These are phyloP conservation scores for Omphalotus olearius DNA, from an alignment of 1,284 basidiomycete genomes.

Conservation along the genomic window DNA sequence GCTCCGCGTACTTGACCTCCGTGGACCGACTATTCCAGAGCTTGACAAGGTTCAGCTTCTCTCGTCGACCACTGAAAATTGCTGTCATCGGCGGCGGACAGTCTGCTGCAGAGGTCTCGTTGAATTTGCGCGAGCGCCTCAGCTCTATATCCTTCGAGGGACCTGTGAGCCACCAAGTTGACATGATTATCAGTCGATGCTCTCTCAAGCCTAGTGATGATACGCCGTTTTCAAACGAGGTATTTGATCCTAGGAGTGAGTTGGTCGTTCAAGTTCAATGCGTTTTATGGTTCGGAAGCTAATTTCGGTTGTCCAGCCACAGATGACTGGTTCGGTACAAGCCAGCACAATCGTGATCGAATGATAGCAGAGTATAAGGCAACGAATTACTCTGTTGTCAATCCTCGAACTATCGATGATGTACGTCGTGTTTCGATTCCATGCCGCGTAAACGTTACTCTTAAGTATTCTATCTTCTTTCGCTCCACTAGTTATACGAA, in stretches of 20 bases:
- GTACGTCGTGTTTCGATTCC: conserved; percentile 25
- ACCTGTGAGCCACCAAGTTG: conserved; percentile 34
- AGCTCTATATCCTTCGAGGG: conserved; percentile 22
- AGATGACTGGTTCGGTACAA: conserved; percentile 30
- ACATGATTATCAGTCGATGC: conserved; percentile 53
- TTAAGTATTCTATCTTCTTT: conserved; percentile 1
- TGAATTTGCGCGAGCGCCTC: conserved; percentile 44
- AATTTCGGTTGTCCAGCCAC: conserved; percentile 27
- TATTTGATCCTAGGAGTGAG: conserved; percentile 51
- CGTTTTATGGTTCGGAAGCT: conserved; percentile 4
- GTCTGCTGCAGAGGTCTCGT: conserved; percentile 50
- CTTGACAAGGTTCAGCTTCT: conserved; percentile 15
- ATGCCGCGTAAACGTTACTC: too few species aligned
- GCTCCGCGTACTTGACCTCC: conserved; percentile 39
- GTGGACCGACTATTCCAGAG: conserved; percentile 33
- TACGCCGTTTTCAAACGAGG: conserved; percentile 55
- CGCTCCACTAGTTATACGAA: conserved; percentile 40
- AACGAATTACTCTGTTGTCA: conserved; percentile 59
- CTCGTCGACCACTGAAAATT: conserved; percentile 32
- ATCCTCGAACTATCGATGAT: conserved; percentile 38
- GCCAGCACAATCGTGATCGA: not conserved
- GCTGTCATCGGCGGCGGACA: conserved; percentile 56
- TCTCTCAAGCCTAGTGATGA: conserved; percentile 54
- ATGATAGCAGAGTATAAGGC: conserved; percentile 36
- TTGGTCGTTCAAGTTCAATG: conserved; percentile 14